A percentile compares a stretch with the other conserved stretches of the same genome.
These are phyloP conservation scores for Tephrocybe rancida DNA, from an alignment of 768 basidiomycete species.

Conservation along the genomic window DNA sequence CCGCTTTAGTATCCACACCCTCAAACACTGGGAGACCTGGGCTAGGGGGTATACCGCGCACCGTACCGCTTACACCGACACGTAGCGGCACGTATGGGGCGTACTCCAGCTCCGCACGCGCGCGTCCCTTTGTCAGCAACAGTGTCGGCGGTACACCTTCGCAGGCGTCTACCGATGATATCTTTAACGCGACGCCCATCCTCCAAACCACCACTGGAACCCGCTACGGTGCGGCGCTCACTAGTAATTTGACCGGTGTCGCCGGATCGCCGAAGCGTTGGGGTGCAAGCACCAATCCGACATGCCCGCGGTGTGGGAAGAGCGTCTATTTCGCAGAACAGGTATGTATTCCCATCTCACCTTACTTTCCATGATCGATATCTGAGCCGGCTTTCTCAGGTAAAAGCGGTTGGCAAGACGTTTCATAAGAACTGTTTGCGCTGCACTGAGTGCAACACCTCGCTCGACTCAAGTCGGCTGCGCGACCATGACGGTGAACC, in stretches of 20 bases:
- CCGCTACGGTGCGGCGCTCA: constrained; percentile 62
- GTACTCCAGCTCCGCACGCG: neutral
- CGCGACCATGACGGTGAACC: constrained; percentile 78
- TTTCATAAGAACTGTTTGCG: constrained; percentile 79
- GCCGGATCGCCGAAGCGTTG: constrained; percentile 48
- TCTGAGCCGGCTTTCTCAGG: constrained; percentile 40
- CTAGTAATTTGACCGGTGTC: constrained; percentile 37
- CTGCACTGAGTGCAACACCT: constrained; percentile 71
- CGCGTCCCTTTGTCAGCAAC: constrained; percentile 19
- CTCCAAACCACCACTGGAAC: constrained; percentile 57
- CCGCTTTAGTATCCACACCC: constrained; percentile 12
- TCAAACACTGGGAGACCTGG: constrained; percentile 53
- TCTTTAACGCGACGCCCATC: constrained; percentile 21
- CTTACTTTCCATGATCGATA: constrained; percentile 3
- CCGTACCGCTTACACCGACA: constrained; percentile 49
- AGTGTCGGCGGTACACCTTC: constrained; percentile 18
- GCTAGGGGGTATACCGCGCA: constrained; percentile 51
- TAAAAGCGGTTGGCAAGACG: constrained; percentile 80
- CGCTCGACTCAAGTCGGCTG: constrained; percentile 71
- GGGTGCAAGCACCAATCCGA: constrained; percentile 54
- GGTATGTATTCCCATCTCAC: constrained; percentile 33
- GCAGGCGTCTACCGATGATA: constrained; percentile 6
- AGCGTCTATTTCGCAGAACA: constrained; percentile 88
- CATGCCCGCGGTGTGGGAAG: constrained; percentile 70
- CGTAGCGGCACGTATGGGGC: constrained; percentile 16